These are phyloP conservation scores for Colletotrichum gloeosporioides DNA, from an alignment of 2,329 filamentous ascomycete species.

Conservation along the genomic window DNA sequence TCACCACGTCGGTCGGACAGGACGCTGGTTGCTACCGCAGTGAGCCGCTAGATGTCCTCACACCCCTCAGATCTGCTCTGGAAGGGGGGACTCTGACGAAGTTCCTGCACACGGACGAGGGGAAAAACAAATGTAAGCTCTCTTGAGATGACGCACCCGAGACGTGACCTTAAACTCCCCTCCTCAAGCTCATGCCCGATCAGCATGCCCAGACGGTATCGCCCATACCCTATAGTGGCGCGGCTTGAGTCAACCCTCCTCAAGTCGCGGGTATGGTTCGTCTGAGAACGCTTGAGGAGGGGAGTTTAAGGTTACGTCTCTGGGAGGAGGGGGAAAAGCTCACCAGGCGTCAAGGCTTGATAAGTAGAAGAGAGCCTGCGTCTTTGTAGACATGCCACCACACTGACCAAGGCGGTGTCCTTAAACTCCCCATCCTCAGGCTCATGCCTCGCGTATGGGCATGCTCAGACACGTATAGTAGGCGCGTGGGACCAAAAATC, in stretches of 20 bases:
- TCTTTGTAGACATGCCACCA: not conserved
- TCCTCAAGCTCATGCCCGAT: not conserved
- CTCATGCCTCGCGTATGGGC: not conserved
- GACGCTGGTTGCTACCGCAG: not conserved
- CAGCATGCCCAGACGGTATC: not conserved
- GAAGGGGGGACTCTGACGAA: not conserved
- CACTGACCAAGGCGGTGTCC: not conserved
- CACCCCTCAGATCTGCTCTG: not conserved
- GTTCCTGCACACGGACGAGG: not conserved
- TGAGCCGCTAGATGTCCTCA: not conserved
- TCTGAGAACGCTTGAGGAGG: not conserved
- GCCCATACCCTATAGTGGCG: not conserved
- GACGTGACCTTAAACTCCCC: not conserved
- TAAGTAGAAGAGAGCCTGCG: not conserved
- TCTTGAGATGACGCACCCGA: not conserved
- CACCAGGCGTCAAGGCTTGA: not conserved
- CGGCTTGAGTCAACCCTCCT: not conserved
- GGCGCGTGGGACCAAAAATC: not conserved
- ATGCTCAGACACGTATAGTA: not conserved
- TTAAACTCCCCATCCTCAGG: not conserved
- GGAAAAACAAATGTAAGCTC: not conserved
- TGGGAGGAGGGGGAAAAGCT: fast-evolving
- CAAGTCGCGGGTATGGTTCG: not conserved
- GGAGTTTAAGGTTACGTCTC: not conserved
- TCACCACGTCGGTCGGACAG: not conserved